Evolutionary conservation across 805 yeast species (phyloP).

Genomic region (Nadsonia fulvescens): DNA sequence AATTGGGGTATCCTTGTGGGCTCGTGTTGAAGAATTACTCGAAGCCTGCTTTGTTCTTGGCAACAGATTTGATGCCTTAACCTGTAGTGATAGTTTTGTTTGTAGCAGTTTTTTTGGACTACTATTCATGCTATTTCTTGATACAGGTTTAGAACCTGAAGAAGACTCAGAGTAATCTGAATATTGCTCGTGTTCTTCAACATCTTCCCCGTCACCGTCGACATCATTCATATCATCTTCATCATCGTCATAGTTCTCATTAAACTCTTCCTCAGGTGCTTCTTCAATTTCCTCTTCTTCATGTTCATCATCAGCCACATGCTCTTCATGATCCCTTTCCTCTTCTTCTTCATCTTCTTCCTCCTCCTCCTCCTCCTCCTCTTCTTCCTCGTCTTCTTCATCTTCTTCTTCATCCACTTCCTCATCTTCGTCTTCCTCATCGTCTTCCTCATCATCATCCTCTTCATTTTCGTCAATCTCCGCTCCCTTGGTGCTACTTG

Average conservation of each 20-base stretch:
- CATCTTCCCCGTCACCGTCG: background rate
- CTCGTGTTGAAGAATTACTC: no score
- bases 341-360: constrained; percentile 8
- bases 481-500: constrained; percentile 2
- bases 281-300: constrained; percentile 10
- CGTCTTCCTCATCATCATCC: constrained; percentile 10
- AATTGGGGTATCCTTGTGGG: no score
- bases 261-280: constrained; percentile 13
- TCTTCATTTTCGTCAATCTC: constrained; percentile 3
- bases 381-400: constrained; percentile 18
- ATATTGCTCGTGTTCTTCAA: no score
- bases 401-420: constrained; percentile 11
- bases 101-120: no score
- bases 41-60: no score
- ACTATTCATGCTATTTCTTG: no score
- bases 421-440: constrained; percentile 4
- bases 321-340: constrained; percentile 4
- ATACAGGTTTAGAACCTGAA: background rate
- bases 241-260: constrained; percentile 13
- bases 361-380: constrained; percentile 6
- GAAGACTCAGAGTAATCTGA: background rate
- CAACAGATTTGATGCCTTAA: no score
- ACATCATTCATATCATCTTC: constrained; percentile 2
- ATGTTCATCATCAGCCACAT: constrained; percentile 5
- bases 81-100: no score